These are phyloP conservation scores for Aristolochia fimbriata DNA, from an alignment of 164 flowering plant species.

Conservation along the genomic window DNA sequence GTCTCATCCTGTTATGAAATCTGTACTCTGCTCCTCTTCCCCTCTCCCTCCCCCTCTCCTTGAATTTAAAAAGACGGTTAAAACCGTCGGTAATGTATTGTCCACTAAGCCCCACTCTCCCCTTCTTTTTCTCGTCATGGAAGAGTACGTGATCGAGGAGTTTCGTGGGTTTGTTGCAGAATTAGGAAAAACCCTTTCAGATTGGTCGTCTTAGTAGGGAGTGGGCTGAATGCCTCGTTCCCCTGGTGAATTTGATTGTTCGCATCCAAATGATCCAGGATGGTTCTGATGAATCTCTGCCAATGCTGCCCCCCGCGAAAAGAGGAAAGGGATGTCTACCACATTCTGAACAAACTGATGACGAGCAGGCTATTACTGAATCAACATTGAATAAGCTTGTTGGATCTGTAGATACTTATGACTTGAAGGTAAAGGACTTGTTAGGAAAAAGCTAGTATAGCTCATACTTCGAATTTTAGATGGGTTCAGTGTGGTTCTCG, in stretches of 20 bases:
- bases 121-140: not conserved
- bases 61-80: not conserved
- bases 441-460: no score
- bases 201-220: constrained; percentile 77
- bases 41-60: not conserved
- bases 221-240: constrained; percentile 55
- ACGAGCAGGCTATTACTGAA: constrained; percentile 50
- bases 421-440: constrained; percentile 41
- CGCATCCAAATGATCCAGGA: no score
- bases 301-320: constrained; percentile 22
- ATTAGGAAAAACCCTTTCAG: constrained; percentile 18
- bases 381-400: constrained; percentile 54
- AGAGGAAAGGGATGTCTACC: constrained; percentile 24
- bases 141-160: no score
- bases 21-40: no score
- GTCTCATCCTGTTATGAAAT: no score
- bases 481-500: not conserved
- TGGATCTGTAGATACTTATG: constrained; percentile 55
- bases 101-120: constrained; percentile 1
- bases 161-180: no score
- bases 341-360: constrained; percentile 21
- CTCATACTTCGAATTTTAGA: not conserved
- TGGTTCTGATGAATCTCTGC: no score
- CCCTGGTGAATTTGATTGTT: constrained; percentile 29
- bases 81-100: not conserved